Conservation (phyloP, 306 rosid genomes). For the Arachis hypogaea region DNA sequence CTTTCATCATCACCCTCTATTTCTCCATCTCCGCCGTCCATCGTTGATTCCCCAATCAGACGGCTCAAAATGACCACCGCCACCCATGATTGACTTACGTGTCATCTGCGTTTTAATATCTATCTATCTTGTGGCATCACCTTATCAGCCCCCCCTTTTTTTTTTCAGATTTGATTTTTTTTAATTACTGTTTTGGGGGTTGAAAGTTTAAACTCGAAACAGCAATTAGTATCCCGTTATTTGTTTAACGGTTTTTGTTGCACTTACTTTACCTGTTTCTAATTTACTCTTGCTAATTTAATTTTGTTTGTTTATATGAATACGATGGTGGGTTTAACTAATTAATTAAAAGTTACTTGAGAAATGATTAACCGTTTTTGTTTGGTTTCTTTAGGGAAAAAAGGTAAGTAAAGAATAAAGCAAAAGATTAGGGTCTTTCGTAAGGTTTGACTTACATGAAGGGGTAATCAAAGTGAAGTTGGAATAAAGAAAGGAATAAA, state of each 20-base stretch:
- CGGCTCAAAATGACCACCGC: slow-evolving; percentile 66
- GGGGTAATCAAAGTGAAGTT: neutral
- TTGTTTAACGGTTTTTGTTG: slow-evolving; percentile 57
- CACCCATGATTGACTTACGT: slow-evolving; percentile 27
- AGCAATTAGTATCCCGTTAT: slow-evolving; percentile 63
- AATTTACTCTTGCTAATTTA: slow-evolving; percentile 25
- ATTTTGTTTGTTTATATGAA: slow-evolving; percentile 45
- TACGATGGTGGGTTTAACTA: slow-evolving; percentile 12
- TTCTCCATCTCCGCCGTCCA: slow-evolving; percentile 46
- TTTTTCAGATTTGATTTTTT: neutral
- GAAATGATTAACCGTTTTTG: slow-evolving; percentile 33
- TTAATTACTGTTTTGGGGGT: slow-evolving; percentile 28
- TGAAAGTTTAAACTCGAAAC: neutral
- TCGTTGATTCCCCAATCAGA: slow-evolving; percentile 62
- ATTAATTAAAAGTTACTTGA: slow-evolving; percentile 8
- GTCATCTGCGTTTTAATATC: neutral
- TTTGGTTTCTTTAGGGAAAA: neutral
- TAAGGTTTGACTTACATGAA: slow-evolving; percentile 10
- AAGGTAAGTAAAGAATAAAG: neutral
- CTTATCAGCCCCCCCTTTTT: slow-evolving; percentile 5
- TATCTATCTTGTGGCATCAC: neutral
- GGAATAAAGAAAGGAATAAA: neutral
- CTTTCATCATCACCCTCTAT: slow-evolving; percentile 40
- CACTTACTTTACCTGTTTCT: neutral
- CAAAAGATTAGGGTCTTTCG: slow-evolving; percentile 19